These are phyloP conservation scores for Filobasidium floriforme DNA, from an alignment of 768 basidiomycete species.

Conservation along the genomic window DNA sequence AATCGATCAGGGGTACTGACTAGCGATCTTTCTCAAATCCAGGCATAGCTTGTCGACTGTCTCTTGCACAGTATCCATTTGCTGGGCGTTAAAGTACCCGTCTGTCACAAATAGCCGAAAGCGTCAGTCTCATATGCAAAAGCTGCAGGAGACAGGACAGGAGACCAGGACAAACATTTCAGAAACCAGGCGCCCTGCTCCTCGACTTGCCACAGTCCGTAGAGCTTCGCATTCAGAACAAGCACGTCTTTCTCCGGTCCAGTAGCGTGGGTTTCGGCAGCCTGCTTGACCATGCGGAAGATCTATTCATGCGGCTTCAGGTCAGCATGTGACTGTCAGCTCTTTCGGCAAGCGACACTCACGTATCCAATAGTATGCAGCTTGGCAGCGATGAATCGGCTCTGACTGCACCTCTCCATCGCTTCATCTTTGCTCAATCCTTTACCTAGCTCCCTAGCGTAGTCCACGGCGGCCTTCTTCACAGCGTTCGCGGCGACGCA, in stretches of 20 bases:
- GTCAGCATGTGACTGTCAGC: neutral
- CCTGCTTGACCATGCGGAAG: slow-evolving; percentile 45
- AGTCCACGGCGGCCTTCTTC: slow-evolving; percentile 47
- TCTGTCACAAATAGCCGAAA: slow-evolving; percentile 25
- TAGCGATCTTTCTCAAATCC: slow-evolving; percentile 36
- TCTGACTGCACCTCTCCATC: slow-evolving; percentile 47
- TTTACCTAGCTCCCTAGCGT: slow-evolving; percentile 36
- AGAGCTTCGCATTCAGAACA: slow-evolving; percentile 43
- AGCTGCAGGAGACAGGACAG: neutral
- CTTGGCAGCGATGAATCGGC: slow-evolving; percentile 48
- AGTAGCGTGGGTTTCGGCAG: slow-evolving; percentile 41
- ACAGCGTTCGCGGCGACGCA: slow-evolving; percentile 47
- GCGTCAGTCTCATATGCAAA: neutral
- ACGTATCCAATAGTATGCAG: slow-evolving; percentile 43
- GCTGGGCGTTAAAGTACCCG: slow-evolving; percentile 38
- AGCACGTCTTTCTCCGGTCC: slow-evolving; percentile 42
- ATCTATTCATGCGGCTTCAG: slow-evolving; percentile 34
- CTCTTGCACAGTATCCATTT: slow-evolving; percentile 40
- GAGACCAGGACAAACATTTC: slow-evolving; percentile 47
- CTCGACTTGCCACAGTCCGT: slow-evolving; percentile 48
- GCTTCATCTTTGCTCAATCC: slow-evolving; percentile 47
- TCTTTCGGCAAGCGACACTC: neutral
- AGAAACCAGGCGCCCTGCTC: slow-evolving; percentile 48
- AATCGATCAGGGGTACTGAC: slow-evolving; percentile 27
- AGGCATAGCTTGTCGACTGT: slow-evolving; percentile 40